phyloP scores from a whole-genome alignment of 495 filamentous ascomycete species.

The Penicillium lagena region DNA sequence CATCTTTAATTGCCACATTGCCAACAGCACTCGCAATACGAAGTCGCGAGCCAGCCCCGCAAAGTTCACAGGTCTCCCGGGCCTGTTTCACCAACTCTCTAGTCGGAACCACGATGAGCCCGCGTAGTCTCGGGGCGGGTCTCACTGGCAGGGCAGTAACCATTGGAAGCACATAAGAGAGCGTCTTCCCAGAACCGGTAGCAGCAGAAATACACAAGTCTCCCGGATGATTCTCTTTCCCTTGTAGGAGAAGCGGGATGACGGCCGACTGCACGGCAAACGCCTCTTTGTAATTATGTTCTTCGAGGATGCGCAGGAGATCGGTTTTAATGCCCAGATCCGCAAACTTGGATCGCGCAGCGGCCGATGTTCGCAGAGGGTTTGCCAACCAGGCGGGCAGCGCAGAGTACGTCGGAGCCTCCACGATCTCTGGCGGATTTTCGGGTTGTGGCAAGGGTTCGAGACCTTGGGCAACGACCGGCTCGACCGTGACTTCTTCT shows the following conservation, averaged over 20 bases:
- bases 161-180: slow-evolving; percentile 85
- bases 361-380: slow-evolving; percentile 57
- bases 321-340: slow-evolving; percentile 51
- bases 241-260: slow-evolving; percentile 68
- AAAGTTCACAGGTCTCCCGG: slow-evolving; percentile 62
- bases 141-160: slow-evolving; percentile 61
- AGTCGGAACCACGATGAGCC: slow-evolving; percentile 80
- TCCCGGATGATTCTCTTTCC: slow-evolving; percentile 47
- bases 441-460: slow-evolving; percentile 74
- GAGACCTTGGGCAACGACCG: slow-evolving; percentile 56
- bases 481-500: slow-evolving; percentile 18
- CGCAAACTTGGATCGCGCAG: slow-evolving; percentile 53
- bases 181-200: slow-evolving; percentile 90
- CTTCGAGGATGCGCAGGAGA: slow-evolving; percentile 53
- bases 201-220: slow-evolving; percentile 85
- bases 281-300: slow-evolving; percentile 63
- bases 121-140: slow-evolving; percentile 57
- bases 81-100: slow-evolving; percentile 85
- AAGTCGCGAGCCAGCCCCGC: slow-evolving; percentile 55
- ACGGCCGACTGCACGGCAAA: slow-evolving; percentile 81
- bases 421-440: slow-evolving; percentile 45
- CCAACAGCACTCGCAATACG: slow-evolving; percentile 79
- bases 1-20: slow-evolving; percentile 64
- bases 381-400: slow-evolving; percentile 64
- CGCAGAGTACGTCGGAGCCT: slow-evolving; percentile 40